Percentiles rank a stretch among this genome's conserved stretches.
Evolutionary conservation across 441 rosid species (phyloP).

Genomic region (Gossypium schwendimanii): DNA sequence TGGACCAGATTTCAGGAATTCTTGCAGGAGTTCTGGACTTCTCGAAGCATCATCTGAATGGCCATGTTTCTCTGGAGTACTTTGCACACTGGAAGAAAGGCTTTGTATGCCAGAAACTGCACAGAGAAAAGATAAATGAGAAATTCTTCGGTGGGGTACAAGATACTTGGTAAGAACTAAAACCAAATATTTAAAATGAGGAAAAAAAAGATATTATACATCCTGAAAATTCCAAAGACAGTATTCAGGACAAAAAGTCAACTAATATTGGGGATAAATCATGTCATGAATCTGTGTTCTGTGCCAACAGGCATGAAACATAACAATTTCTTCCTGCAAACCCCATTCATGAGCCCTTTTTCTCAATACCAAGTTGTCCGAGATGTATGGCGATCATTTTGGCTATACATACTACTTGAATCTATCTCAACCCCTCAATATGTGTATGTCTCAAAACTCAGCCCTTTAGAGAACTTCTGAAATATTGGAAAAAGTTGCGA

Average conservation of each 20-base stretch:
- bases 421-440: not conserved
- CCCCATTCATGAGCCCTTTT: not conserved
- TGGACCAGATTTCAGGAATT: constrained; percentile 50
- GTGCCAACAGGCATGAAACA: not conserved
- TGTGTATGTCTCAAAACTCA: not conserved
- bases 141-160: not conserved
- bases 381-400: not conserved
- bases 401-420: not conserved
- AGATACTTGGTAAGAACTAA: not conserved
- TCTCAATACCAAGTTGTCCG: not conserved
- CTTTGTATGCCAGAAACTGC: constrained; percentile 56
- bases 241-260: not conserved
- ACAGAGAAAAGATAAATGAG: not conserved
- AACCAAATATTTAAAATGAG: not conserved
- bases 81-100: constrained; percentile 60
- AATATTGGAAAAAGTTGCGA: not conserved
- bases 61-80: constrained; percentile 58
- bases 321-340: not conserved
- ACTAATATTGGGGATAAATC: not conserved
- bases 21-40: constrained; percentile 55
- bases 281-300: not conserved
- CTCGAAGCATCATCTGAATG: constrained; percentile 50
- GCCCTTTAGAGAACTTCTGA: not conserved
- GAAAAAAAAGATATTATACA: not conserved
- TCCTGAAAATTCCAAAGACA: not conserved